Conservation (phyloP, 2,329 filamentous ascomycete genomes). For the Cercospora berteroae region DNA sequence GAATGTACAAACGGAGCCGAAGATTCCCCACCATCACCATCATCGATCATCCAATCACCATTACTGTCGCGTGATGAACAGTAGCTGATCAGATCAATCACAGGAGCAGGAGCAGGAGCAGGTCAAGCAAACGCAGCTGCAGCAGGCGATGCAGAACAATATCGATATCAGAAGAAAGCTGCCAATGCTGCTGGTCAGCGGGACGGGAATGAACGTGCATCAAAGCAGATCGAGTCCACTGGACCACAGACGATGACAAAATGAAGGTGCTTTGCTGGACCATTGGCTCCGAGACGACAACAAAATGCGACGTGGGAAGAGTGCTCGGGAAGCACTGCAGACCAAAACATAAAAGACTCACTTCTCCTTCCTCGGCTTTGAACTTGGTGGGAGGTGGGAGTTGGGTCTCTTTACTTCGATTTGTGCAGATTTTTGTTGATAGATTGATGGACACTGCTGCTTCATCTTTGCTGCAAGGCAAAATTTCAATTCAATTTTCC, state of each 20-base stretch:
- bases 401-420: background rate
- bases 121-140: constrained; percentile 30
- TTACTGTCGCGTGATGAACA: background rate
- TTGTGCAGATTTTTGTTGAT: background rate
- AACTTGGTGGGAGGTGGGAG: background rate
- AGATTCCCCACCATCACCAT: background rate
- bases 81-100: background rate
- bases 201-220: background rate
- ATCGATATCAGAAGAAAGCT: constrained; percentile 14
- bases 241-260: background rate
- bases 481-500: background rate
- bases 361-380: background rate
- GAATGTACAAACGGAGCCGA: too few relatives aligned
- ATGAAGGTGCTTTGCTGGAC: background rate
- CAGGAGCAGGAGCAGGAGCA: constrained; percentile 34
- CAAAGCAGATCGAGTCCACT: background rate
- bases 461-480: background rate
- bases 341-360: background rate
- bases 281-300: background rate
- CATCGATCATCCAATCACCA: background rate
- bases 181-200: background rate
- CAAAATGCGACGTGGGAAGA: background rate
- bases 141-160: constrained; percentile 31
- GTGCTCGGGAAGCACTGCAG: background rate
- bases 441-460: too few relatives aligned